These are phyloP conservation scores for Bipolaris cookei DNA, from an alignment of 2,329 filamentous ascomycete genomes.

Conservation along the genomic window DNA sequence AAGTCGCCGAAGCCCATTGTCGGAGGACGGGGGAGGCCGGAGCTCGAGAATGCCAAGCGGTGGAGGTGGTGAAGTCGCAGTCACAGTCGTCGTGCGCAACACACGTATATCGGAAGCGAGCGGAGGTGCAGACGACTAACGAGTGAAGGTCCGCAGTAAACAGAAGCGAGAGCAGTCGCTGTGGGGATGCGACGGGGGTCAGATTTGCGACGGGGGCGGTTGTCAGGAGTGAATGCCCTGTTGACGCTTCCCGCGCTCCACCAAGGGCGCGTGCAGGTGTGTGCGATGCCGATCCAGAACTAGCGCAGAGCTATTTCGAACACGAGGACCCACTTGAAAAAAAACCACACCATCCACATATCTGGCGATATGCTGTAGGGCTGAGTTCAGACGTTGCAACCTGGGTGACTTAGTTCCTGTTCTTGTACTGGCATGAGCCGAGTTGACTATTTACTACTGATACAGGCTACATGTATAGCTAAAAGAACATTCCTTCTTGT, in stretches of 20 bases:
- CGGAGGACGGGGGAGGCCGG: neutral
- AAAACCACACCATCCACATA: neutral
- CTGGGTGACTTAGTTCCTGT: neutral
- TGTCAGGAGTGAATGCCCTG: conserved; percentile 40
- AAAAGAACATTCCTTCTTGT: neutral
- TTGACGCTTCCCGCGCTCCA: conserved; percentile 20
- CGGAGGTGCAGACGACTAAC: conserved; percentile 25
- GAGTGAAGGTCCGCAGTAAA: conserved; percentile 30
- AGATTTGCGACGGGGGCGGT: conserved; percentile 30
- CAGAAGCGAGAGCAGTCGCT: conserved; percentile 29
- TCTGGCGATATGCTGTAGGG: no score
- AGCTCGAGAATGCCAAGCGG: conserved; percentile 22
- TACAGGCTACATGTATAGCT: neutral
- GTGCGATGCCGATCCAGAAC: neutral
- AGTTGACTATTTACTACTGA: neutral
- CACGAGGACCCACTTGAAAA: neutral
- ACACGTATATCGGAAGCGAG: conserved; percentile 8
- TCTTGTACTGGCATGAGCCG: neutral
- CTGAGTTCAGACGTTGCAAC: neutral
- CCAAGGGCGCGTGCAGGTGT: conserved; percentile 12
- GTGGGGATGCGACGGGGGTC: conserved; percentile 31
- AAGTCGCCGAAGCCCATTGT: conserved; percentile 90
- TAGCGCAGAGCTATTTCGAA: conserved; percentile 9
- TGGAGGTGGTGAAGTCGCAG: conserved; percentile 11
- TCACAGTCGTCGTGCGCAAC: conserved; percentile 3